Percentiles rank a stretch among this genome's conserved stretches.
phyloP scores from a whole-genome alignment of 192 early-diverging fungal species.

The Coemansia sp. region DNA sequence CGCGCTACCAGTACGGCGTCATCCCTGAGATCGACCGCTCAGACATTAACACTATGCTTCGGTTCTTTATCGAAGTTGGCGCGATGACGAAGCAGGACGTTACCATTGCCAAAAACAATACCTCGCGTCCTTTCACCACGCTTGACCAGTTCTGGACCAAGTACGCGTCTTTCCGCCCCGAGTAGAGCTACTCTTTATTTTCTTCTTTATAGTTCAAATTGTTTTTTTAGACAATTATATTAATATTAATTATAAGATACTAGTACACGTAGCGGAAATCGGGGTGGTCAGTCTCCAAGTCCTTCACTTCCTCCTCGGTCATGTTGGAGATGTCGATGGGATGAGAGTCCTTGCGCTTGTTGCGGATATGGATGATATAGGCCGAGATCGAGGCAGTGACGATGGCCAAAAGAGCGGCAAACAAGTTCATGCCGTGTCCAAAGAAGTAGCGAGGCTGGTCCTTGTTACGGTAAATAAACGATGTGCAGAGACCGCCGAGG shows the following conservation, averaged over 20 bases:
- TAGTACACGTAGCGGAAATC: conserved; percentile 34
- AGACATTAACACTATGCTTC: conserved; percentile 14
- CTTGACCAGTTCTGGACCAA: conserved; percentile 15
- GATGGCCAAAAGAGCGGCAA: conserved; percentile 37
- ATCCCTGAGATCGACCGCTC: conserved; percentile 12
- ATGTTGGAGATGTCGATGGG: conserved; percentile 44
- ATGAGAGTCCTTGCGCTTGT: conserved; percentile 32
- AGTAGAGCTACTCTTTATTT: background rate
- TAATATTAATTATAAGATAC: background rate
- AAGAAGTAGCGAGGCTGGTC: conserved; percentile 47
- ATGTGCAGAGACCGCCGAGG: conserved; percentile 44
- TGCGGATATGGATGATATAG: conserved; percentile 27
- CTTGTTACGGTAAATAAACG: conserved; percentile 51
- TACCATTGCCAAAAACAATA: background rate
- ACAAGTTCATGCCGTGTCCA: conserved; percentile 54
- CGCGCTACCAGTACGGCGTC: conserved; percentile 20
- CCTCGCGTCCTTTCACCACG: conserved; percentile 7
- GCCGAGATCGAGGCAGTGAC: conserved; percentile 27
- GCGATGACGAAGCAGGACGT: background rate
- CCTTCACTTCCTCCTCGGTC: conserved; percentile 36
- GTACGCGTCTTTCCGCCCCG: conserved; percentile 6
- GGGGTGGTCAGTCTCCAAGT: conserved; percentile 48
- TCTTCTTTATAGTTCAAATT: background rate
- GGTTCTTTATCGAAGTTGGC: conserved; percentile 14
- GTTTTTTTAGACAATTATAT: background rate